phyloP scores from a whole-genome alignment of 257 asterid species.

The Solanum pimpinellifolium region DNA sequence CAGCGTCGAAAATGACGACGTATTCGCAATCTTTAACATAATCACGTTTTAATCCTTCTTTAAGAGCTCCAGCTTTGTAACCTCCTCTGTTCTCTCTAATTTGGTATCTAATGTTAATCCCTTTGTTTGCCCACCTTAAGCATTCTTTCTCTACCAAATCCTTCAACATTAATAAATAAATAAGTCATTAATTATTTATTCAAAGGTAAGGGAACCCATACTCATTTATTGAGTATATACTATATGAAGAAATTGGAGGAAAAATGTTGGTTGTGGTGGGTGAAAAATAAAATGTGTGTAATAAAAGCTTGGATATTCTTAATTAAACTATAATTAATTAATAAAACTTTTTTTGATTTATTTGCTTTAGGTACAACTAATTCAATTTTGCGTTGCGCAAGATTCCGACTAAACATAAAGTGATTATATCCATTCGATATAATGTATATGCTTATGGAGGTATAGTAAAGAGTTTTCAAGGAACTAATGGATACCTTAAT shows the following conservation, averaged over 20 bases:
- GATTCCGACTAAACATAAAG: not conserved
- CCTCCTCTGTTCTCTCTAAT: conserved; percentile 77
- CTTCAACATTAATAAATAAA: conserved; percentile 17
- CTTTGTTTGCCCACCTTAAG: conserved; percentile 83
- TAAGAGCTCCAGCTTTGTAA: conserved; percentile 96
- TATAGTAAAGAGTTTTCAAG: too few relatives aligned
- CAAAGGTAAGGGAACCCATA: not conserved
- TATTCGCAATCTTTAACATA: conserved; percentile 75
- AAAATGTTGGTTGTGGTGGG: not conserved
- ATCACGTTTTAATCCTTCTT: conserved; percentile 72
- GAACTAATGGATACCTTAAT: conserved; percentile 39
- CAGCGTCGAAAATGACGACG: conserved; percentile 87
- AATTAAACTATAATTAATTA: not conserved
- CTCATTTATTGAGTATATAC: not conserved
- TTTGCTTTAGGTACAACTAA: not conserved
- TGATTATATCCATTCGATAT: not conserved
- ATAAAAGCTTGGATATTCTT: not conserved
- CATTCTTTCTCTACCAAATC: conserved; percentile 94
- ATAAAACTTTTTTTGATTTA: too few relatives aligned
- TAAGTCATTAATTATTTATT: not conserved
- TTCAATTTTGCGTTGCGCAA: not conserved
- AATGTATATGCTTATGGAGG: not conserved
- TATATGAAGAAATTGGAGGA: not conserved
- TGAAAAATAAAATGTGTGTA: not conserved
- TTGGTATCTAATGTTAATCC: conserved; percentile 66